Base-by-base conservation (phyloP, 1,284 basidiomycete genomes). In the Earliella scabrosa region DNA sequence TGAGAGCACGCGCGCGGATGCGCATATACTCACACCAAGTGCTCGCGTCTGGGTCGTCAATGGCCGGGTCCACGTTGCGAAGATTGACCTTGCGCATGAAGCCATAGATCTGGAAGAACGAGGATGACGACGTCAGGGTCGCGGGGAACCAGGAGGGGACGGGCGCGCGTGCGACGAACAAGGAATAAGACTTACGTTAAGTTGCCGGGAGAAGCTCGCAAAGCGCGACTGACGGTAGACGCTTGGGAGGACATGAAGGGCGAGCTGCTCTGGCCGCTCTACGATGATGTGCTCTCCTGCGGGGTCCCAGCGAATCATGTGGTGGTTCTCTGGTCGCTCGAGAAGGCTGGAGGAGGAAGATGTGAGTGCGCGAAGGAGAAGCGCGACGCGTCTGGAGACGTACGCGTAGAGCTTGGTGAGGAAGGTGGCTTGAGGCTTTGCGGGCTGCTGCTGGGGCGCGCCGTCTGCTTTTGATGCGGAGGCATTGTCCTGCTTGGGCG, bases 11-110 rank as follows among this genome's bases (percentile, higher is more conserved):
- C n/a, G n/a, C n/a, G n/a, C n/a, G n/a, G n/a, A n/a, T n/a, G n/a
- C n/a, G n/a, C n/a, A n/a, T n/a, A n/a, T n/a, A 85, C 92, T 72
- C 77, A 94, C 92, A 94, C 93, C 93, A 95, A 60, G 92, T 94
- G 73, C 90, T 93, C 8, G 93, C 92, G 75, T 95, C 93, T 56
- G 93, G 93, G 77, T 95, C 92, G 75, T 92, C 89, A 61, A 95
- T 93, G 60, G 90, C 91, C 59, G 90, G 90, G 78, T 95, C 93
- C 69, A 94, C 89, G 74, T 94, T 93, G 68, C 92, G 87, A 63
- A 95, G 81, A 77, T 93, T 93, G 69, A 95, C 90, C 74, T 95
- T 95, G 74, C 93, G 91, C 91, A 95, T 95, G 79, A 93, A 95
- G 63, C 93, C 93, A 77, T 95, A 95, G 74, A 95, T 95, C 93